Percentiles rank a stretch among this genome's conserved stretches.
phyloP scores from a whole-genome alignment of 1,139 yeast species.

The Saccharomyces uvarum region DNA sequence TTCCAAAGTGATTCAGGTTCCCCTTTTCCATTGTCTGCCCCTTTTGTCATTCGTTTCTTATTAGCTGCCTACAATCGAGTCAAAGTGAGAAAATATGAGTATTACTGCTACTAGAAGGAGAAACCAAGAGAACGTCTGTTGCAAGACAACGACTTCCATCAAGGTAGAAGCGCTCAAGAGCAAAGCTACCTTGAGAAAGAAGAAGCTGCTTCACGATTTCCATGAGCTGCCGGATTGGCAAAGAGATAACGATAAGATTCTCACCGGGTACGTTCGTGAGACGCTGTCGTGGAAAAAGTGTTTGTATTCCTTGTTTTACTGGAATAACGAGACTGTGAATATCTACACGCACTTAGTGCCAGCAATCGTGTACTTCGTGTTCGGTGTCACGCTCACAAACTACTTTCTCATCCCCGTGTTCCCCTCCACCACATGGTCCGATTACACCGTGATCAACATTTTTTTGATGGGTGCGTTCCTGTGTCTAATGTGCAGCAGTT shows the following conservation, averaged over 20 bases:
- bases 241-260: slow-evolving; percentile 70
- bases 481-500: slow-evolving; percentile 68
- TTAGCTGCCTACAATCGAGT: background rate
- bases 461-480: slow-evolving; percentile 45
- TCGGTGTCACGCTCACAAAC: slow-evolving; percentile 28
- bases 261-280: slow-evolving; percentile 64
- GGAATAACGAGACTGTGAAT: slow-evolving; percentile 79
- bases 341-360: slow-evolving; percentile 77
- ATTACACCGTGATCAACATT: slow-evolving; percentile 38
- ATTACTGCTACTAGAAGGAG: background rate
- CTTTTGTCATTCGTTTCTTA: background rate
- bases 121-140: background rate
- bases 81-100: background rate
- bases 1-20: background rate
- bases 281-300: slow-evolving; percentile 50
- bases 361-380: slow-evolving; percentile 38
- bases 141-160: background rate
- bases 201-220: slow-evolving; percentile 26
- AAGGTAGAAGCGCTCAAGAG: background rate
- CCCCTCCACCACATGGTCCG: slow-evolving; percentile 41
- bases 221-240: slow-evolving; percentile 74
- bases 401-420: slow-evolving; percentile 37
- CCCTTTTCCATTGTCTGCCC: background rate
- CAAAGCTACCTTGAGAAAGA: slow-evolving; percentile 3
- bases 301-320: slow-evolving; percentile 49